Percentiles rank a stretch among this genome's conserved stretches.
phyloP scores from a whole-genome alignment of 306 rosid species.

The Cicer pinnatifidum region DNA sequence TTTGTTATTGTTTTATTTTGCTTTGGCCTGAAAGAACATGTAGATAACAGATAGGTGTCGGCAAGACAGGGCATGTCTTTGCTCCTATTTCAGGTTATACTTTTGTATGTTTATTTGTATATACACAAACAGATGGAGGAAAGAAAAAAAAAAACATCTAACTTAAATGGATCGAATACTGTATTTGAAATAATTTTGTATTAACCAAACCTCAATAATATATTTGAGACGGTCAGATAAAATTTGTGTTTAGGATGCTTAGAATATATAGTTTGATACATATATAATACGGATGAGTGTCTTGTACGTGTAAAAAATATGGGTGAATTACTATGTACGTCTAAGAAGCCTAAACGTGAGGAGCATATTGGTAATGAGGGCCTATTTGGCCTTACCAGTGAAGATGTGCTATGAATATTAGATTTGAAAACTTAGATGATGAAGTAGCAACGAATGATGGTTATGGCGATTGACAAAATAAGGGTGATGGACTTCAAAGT shows the following conservation, averaged over 20 bases:
- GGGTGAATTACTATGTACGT: no score
- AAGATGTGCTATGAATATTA: no score
- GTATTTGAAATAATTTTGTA: not conserved
- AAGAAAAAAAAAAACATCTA: not conserved
- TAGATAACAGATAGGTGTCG: conserved; percentile 50
- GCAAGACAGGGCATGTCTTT: conserved; percentile 41
- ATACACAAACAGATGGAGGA: conserved; percentile 36
- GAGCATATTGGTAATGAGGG: no score
- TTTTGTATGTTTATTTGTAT: conserved; percentile 29
- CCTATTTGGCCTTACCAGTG: no score
- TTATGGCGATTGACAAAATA: no score
- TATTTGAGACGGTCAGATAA: not conserved
- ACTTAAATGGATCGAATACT: not conserved
- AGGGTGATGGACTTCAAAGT: no score
- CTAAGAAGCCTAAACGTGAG: no score
- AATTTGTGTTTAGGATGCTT: conserved; percentile 13
- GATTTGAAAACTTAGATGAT: no score
- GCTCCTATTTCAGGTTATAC: conserved; percentile 43
- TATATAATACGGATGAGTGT: no score
- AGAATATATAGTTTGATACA: no score
- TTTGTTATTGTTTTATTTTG: conserved; percentile 28
- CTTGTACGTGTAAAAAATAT: no score
- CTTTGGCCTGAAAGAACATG: conserved; percentile 51
- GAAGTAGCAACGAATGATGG: no score
- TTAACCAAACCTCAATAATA: not conserved